Evolutionary conservation across 805 yeast genomes (phyloP), one percentile per base, ranked within the genome.

Genomic region (Ogataea paraovalis): DNA sequence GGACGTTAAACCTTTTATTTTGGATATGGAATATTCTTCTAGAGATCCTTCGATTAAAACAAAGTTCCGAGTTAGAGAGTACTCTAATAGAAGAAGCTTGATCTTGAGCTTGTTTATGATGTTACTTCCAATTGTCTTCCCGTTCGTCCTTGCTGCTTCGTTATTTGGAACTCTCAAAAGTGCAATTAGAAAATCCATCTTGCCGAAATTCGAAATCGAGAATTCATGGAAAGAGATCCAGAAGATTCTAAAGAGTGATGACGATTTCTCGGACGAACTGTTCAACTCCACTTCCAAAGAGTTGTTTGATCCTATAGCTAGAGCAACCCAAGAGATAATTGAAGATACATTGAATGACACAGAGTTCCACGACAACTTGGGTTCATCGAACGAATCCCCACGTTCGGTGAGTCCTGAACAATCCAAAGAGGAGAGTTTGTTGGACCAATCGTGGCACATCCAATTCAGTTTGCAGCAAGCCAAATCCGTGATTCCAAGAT

Each of bases 1-100:
- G 19, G 69, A 66, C 6, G 56, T 62, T 3, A 51, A 56, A 2
- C 80, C 85, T 4, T 70, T 71, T 45, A 67, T 82, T 55, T 75
- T 82, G n/a, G 82, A 82, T 57, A 65, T 82, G 41, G 54, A 55
- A 2, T 57, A 68, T 14, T 61, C 79, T 4, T 44, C 43, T 0
- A 48, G 54, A 41, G 46, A 46, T 19, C 48, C 57, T 9, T 41
- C 38, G 8, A 34, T n/a, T n/a, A 25, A 16, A 13, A 19, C 42
- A n/a, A 39, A 37, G 20, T 43, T 45, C 34, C 42, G 38, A 21
- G 33, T 45, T 14, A 42, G 36, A 36, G 41, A 43, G 8, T 42
- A 44, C 13, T 45, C 50, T 6, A 42, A 34, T 25, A 39, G 50
- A 14, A 50, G 56, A 23, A 44, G 46, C 16, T 21, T 51, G 1